Percentiles rank a stretch among this genome's conserved stretches.
phyloP scores from a whole-genome alignment of 1,139 yeast genomes.

The Geotrichum siamense region DNA sequence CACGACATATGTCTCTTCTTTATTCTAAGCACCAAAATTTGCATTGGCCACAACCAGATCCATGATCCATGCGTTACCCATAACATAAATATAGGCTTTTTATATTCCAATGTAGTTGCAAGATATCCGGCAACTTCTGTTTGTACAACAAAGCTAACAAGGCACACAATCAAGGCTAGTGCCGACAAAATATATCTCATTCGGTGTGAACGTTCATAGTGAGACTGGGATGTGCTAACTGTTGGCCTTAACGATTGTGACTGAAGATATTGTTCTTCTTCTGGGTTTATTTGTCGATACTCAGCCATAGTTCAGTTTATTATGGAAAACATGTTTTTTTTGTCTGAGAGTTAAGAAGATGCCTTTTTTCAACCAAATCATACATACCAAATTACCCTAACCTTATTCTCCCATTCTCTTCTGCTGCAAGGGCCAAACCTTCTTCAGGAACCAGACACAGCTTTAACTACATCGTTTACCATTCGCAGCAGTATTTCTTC shows the following conservation, averaged over 20 bases:
- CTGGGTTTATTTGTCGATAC: not conserved
- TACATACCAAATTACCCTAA: too few relatives aligned
- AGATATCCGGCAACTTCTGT: slow-evolving; percentile 75
- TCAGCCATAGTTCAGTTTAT: too few relatives aligned
- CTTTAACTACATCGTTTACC: too few relatives aligned
- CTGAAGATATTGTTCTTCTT: slow-evolving; percentile 1
- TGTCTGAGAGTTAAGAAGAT: too few relatives aligned
- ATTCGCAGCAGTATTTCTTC: too few relatives aligned
- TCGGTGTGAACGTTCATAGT: slow-evolving; percentile 9
- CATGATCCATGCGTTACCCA: slow-evolving; percentile 74
- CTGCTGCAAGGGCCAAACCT: too few relatives aligned
- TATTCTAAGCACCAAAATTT: slow-evolving; percentile 40
- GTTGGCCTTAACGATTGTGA: not conserved
- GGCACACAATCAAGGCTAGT: slow-evolving; percentile 51
- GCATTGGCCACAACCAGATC: slow-evolving; percentile 70
- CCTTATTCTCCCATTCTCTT: too few relatives aligned
- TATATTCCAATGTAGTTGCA: slow-evolving; percentile 48
- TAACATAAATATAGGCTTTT: slow-evolving; percentile 64
- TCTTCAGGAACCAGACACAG: too few relatives aligned
- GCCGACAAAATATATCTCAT: slow-evolving; percentile 36
- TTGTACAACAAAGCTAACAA: slow-evolving; percentile 63
- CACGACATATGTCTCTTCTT: slow-evolving; percentile 34
- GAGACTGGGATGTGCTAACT: not conserved
- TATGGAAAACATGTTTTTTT: too few relatives aligned
- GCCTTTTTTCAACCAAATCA: too few relatives aligned